These are phyloP conservation scores for Chaetomium olivaceum DNA, from an alignment of 2,329 filamentous ascomycete species.

Conservation along the genomic window DNA sequence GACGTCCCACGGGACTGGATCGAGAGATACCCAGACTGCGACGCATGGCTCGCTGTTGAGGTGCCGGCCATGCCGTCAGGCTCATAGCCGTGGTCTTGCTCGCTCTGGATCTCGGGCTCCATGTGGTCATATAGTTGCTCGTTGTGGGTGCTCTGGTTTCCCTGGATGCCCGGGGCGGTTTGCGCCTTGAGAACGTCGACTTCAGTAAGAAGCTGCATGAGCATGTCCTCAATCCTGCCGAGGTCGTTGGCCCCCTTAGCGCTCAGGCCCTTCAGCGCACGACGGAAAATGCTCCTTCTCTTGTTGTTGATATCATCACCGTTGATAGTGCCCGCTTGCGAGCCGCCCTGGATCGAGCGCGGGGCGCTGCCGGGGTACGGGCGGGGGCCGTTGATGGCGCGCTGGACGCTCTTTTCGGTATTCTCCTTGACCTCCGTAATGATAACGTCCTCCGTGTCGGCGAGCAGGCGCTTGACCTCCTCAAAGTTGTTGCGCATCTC, in stretches of 20 bases:
- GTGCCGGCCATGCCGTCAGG: constrained; percentile 78
- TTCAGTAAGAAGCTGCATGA: constrained; percentile 87
- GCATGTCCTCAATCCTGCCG: constrained; percentile 84
- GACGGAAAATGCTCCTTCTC: constrained; percentile 89
- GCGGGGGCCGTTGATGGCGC: constrained; percentile 79
- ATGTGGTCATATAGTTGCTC: constrained; percentile 69
- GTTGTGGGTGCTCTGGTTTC: constrained; percentile 50
- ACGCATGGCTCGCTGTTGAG: constrained; percentile 68
- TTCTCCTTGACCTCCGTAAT: constrained; percentile 85
- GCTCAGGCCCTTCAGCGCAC: constrained; percentile 88
- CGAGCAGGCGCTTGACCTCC: constrained; percentile 89
- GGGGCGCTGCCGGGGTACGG: constrained; percentile 70
- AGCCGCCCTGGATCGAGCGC: constrained; percentile 58
- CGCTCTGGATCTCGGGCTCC: constrained; percentile 62
- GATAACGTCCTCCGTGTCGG: constrained; percentile 85
- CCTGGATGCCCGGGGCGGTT: constrained; percentile 44
- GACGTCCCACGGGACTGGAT: constrained; percentile 54
- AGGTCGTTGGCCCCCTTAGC: constrained; percentile 86
- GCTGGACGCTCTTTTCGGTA: constrained; percentile 81
- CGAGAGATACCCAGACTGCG: constrained; percentile 75
- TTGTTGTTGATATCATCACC: constrained; percentile 65
- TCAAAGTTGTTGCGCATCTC: constrained; percentile 98
- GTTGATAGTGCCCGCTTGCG: constrained; percentile 52
- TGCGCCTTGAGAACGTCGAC: constrained; percentile 79
- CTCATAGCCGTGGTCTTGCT: constrained; percentile 75